Base-by-base conservation (phyloP, 1,284 basidiomycete genomes). In the Cryptococcus sp. region DNA sequence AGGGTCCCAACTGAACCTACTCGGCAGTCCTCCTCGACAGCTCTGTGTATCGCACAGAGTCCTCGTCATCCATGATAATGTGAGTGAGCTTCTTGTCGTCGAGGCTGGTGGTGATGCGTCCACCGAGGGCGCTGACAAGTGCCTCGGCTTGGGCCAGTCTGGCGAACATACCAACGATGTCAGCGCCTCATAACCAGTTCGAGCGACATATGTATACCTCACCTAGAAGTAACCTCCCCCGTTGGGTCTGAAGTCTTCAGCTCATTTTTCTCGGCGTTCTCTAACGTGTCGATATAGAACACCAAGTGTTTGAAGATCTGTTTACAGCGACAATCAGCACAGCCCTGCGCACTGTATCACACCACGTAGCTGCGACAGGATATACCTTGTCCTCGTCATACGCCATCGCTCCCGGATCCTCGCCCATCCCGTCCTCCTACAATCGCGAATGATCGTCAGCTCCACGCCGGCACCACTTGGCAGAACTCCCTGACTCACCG, bases 201-300 rank as follows among this genome's bases (percentile, higher is more conserved):
- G 33, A 62, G 48, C 6, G 50, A 28, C 55, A 23, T 4, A 36
- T 24, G 18, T 7, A 3, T 8, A 11, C 12, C 7, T 44, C 20
- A n/a, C 40, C 40, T 43, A 12, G 40, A n/a, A 21, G 40, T n/a
- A 7, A 43, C 40, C 13, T 43, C 28, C 9, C 28, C 28, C 9
- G 28, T 33, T 9, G 84, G 83, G 0, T 46, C 13, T 2, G 69
- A 72, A n/a, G 82, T 75, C 2, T 64, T 44, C 78, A 95, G 83
- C 0, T 80, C 83, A 61, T 90, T 82, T 65, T 79, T 77, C 7
- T 70, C 72, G 0, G 91, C 90, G 66, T 91, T 91, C 9, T 79
- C 79, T 0, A 85, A 82, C 1, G 88, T 84, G 74, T 95, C 92
- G 39, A 96, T 80, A 75, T 95, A 96, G 77, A 94, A 93, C 64